Evolutionary conservation across 176 grass and related monocot genomes (phyloP), one percentile per base, ranked within the genome.

Genomic region (Aegilops sharonensis): DNA sequence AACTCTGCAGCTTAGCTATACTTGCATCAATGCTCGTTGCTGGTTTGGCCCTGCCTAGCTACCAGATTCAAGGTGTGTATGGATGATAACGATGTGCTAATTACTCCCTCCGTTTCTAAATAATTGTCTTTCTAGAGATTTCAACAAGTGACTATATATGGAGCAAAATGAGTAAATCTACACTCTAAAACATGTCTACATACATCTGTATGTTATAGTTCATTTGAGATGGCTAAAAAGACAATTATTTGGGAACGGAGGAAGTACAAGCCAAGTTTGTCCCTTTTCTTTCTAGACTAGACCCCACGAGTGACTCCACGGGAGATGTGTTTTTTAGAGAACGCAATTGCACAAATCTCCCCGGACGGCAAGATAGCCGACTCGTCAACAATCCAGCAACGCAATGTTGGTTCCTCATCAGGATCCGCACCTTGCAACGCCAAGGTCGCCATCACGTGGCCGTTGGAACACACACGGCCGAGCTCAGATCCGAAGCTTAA

Each of bases 261-360:
- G 25, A 25, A 25, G 25, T 25, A 21, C 84, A 59, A 59, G 83
- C 63, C 62, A 85, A 86, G 75, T 60, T 68, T 69, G 30, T 54
- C 56, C 18, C 2, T 59, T 59, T 1, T n/a, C 20, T 21, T 21
- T 59, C 56, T 59, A 59, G 18, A 59, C 56, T 20, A 59, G 56
- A 59, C 20, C 56, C 56, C 18, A 9, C 7, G 2, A 59, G 56
- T 59, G 27, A 62, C 36, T 9, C 54, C 59, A 35, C 12, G 6
- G 20, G 32, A 83, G 63, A 70, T 31, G 75, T 5, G 63, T 25
- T 61, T 56, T 50, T 57, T 70, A 14, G 45, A 14, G 11, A 48
- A 48, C 14, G 48, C 48, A 54, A 54, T 54, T 17, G 6, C 50
- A 54, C 50, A 54, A 54, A 54, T 54, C 50, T 54, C 2, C 50